These are phyloP conservation scores for Arabidopsis thaliana DNA, from an alignment of 345 rosid genomes.

Conservation along the genomic window DNA sequence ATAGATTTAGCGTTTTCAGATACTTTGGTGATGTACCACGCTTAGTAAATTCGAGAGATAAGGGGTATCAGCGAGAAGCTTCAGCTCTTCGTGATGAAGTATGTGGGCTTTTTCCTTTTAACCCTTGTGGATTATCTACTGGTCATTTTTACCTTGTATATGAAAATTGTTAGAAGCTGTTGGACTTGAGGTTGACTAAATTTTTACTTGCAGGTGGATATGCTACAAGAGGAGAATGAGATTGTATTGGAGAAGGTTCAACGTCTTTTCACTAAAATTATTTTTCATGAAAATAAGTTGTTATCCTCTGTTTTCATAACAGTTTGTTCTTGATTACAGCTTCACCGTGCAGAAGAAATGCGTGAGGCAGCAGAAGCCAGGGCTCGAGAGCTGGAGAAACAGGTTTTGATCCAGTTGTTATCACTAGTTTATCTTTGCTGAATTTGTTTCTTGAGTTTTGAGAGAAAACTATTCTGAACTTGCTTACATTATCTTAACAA, in stretches of 20 bases:
- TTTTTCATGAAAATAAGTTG: slow-evolving; percentile 5
- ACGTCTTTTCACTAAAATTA: slow-evolving; percentile 2
- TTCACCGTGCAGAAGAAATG: slow-evolving; percentile 70
- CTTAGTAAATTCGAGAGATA: slow-evolving; percentile 53
- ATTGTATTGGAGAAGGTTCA: slow-evolving; percentile 64
- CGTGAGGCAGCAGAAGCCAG: slow-evolving; percentile 93
- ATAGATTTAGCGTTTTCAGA: slow-evolving; percentile 52
- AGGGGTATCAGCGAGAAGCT: slow-evolving; percentile 77
- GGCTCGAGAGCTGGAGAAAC: slow-evolving; percentile 95
- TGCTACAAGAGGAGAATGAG: slow-evolving; percentile 94
- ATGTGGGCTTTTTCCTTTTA: slow-evolving; percentile 34
- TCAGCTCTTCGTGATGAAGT: slow-evolving; percentile 99
- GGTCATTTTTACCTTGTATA: no score
- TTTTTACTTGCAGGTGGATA: slow-evolving; percentile 71
- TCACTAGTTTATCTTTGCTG: slow-evolving; percentile 1
- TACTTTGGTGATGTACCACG: slow-evolving; percentile 58
- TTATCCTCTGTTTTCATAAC: slow-evolving; percentile 27
- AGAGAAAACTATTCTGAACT: neutral
- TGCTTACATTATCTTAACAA: neutral
- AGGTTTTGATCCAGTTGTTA: slow-evolving; percentile 52
- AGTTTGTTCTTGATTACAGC: slow-evolving; percentile 55
- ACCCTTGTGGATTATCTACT: neutral
- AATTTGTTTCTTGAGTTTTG: neutral
- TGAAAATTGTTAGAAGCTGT: neutral
- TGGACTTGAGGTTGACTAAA: slow-evolving; percentile 45